Conservation (phyloP, 805 yeast genomes). For the Osmozyma mogii region DNA sequence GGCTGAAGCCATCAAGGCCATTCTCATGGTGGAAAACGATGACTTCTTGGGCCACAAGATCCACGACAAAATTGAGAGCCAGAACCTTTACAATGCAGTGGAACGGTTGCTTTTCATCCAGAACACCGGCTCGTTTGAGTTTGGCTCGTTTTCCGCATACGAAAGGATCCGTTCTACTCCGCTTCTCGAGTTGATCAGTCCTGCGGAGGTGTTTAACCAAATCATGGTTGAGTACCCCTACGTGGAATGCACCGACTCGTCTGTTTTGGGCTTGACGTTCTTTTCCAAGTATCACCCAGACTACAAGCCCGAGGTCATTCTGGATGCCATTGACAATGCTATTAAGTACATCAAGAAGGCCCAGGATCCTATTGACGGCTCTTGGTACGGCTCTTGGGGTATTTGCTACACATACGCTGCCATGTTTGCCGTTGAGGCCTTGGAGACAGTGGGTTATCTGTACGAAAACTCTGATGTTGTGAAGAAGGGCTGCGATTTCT, state of each 20-base stretch:
- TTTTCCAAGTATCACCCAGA: slow-evolving; percentile 56
- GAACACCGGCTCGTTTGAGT: slow-evolving; percentile 69
- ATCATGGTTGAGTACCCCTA: slow-evolving; percentile 98
- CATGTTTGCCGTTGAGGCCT: slow-evolving; percentile 96
- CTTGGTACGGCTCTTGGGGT: slow-evolving; percentile 99
- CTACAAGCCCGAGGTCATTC: slow-evolving; percentile 61
- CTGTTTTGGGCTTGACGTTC: slow-evolving; percentile 79
- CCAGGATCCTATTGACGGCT: slow-evolving; percentile 68
- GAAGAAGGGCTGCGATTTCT: slow-evolving; percentile 74
- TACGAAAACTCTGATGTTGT: slow-evolving; percentile 60
- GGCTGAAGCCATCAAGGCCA: slow-evolving; percentile 90
- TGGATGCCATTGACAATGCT: slow-evolving; percentile 65
- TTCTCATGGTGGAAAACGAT: slow-evolving; percentile 78
- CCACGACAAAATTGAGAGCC: slow-evolving; percentile 46
- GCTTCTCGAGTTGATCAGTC: slow-evolving; percentile 69
- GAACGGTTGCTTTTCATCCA: slow-evolving; percentile 74
- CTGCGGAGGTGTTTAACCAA: slow-evolving; percentile 97
- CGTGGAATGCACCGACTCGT: slow-evolving; percentile 96
- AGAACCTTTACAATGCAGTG: slow-evolving; percentile 55
- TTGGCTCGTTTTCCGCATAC: slow-evolving; percentile 89
- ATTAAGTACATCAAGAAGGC: slow-evolving; percentile 58
- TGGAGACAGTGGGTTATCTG: slow-evolving; percentile 56
- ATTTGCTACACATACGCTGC: slow-evolving; percentile 92
- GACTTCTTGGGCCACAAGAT: slow-evolving; percentile 30
- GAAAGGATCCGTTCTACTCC: slow-evolving; percentile 81